phyloP scores from a whole-genome alignment of 805 yeast genomes.

The Henningerozyma blattae region DNA sequence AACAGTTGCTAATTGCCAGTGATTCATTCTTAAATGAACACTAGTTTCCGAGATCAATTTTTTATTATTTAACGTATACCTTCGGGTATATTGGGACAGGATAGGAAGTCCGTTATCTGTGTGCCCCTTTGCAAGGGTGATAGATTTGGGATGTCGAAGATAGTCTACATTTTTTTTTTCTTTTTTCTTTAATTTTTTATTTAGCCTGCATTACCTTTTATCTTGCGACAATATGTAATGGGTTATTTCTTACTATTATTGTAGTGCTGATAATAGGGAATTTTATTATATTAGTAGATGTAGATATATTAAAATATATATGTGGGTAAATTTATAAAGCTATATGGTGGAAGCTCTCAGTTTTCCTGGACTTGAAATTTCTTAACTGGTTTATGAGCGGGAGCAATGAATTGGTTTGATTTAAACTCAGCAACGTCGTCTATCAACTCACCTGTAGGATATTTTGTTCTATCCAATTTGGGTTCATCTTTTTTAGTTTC shows the following conservation, averaged over 20 bases:
- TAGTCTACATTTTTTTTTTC: slow-evolving; percentile 20
- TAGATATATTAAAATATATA: no score
- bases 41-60: slow-evolving; percentile 26
- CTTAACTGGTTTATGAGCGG: slow-evolving; percentile 46
- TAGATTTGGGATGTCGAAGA: slow-evolving; percentile 29
- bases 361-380: slow-evolving; percentile 17
- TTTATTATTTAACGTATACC: no score
- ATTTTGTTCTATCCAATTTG: slow-evolving; percentile 19
- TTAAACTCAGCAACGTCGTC: slow-evolving; percentile 44
- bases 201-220: no score
- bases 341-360: no score
- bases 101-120: slow-evolving; percentile 30
- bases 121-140: slow-evolving; percentile 16
- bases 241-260: no score
- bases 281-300: no score
- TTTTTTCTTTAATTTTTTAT: background rate
- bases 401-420: slow-evolving; percentile 38
- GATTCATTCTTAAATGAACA: slow-evolving; percentile 22
- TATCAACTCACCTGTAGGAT: slow-evolving; percentile 39
- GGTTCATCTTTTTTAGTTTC: slow-evolving; percentile 9
- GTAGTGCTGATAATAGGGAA: no score
- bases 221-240: no score
- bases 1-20: slow-evolving; percentile 29
- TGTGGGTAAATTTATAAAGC: no score
- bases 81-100: slow-evolving; percentile 19